Evolutionary conservation across 2,329 filamentous ascomycete species (phyloP), one percentile per base, ranked within the genome.

Genomic region (Colletotrichum agaves): DNA sequence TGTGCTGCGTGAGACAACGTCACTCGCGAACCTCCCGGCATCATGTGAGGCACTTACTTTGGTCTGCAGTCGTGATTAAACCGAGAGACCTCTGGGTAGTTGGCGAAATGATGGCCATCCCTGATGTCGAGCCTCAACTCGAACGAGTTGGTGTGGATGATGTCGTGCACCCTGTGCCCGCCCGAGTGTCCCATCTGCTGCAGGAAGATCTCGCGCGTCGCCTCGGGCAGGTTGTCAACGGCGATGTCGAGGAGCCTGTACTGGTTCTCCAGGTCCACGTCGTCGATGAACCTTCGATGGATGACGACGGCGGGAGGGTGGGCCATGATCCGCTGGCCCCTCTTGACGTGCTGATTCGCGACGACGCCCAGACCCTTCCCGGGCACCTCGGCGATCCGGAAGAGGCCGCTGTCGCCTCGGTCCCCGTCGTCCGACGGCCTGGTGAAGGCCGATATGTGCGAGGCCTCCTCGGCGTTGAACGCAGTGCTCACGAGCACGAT

Each of bases 401-500:
- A 64, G 2, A 67, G 33, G 1, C 2, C 23, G 53, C 64, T 59
- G 33, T 67, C 64, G 17, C 61, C 64, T 13, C 60, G 31, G 2
- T 23, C 61, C 12, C 47, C 27, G 19, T 61, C 46, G n/a, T 41
- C 17, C 4, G 53, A 35, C 35, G 37, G 23, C 3, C 44, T 53
- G 7, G 53, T 44, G 6, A 67, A 64, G 2, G 64, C 64, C 3
- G 52, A 19, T 5, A 67, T 43, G 19, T 37, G 64, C n/a, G 64
- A 67, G 1, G 67, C 55, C 46, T 68, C 60, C 6, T 70, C 63
- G 53, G 64, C 50, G 19, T 53, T 67, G 23, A 70, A 67, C 0
- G 75, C 67, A 1, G 75, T 77, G 47, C 78, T 82, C 11, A 83
- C 47, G 33, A 83, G 67, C 2, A 78, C 76, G 62, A 82, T 77